A percentile compares a stretch with the other conserved stretches of the same genome.
Evolutionary conservation across 2,329 filamentous ascomycete species (phyloP).

Genomic region (Aspergillus udagawae): DNA sequence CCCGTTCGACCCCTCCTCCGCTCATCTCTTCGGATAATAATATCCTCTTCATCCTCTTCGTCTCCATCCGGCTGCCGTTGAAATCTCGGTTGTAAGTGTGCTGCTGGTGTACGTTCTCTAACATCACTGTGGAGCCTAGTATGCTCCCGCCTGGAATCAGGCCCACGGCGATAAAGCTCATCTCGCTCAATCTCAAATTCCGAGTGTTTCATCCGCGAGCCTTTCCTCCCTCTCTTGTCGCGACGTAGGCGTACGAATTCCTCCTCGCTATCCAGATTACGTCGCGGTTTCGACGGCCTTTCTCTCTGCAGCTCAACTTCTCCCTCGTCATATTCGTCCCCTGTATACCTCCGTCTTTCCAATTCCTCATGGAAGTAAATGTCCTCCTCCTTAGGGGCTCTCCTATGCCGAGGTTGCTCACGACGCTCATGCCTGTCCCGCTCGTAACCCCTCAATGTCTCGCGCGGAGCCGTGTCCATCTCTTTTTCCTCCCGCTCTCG

Average conservation of each 20-base stretch:
- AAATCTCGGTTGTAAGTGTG: slow-evolving; percentile 8
- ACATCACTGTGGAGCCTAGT: slow-evolving; percentile 5
- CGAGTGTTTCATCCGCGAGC: neutral
- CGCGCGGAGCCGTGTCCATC: slow-evolving; percentile 7
- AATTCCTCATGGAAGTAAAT: slow-evolving; percentile 9
- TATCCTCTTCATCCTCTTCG: slow-evolving; percentile 26
- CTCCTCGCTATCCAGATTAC: slow-evolving; percentile 2
- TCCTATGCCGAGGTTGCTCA: neutral
- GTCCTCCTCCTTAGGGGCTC: slow-evolving; percentile 6
- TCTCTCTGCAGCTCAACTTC: slow-evolving; percentile 1
- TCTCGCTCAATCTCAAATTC: slow-evolving; percentile 9
- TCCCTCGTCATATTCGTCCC: slow-evolving; percentile 13
- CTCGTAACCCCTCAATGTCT: slow-evolving; percentile 5
- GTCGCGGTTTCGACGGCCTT: slow-evolving; percentile 6
- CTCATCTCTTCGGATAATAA: slow-evolving; percentile 29
- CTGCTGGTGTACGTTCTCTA: slow-evolving; percentile 1
- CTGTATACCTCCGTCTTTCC: slow-evolving; percentile 4
- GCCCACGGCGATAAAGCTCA: slow-evolving; percentile 1
- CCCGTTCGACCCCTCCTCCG: slow-evolving; percentile 15
- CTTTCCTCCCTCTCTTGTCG: slow-evolving; percentile 7
- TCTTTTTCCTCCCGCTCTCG: slow-evolving; percentile 26
- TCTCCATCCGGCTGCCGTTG: slow-evolving; percentile 12
- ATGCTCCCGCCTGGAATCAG: slow-evolving; percentile 4
- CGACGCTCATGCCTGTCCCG: slow-evolving; percentile 1
- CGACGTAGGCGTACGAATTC: slow-evolving; percentile 2